Evolutionary conservation across 2,329 filamentous ascomycete genomes (phyloP).

Genomic region (Simplicillium aogashimaense): DNA sequence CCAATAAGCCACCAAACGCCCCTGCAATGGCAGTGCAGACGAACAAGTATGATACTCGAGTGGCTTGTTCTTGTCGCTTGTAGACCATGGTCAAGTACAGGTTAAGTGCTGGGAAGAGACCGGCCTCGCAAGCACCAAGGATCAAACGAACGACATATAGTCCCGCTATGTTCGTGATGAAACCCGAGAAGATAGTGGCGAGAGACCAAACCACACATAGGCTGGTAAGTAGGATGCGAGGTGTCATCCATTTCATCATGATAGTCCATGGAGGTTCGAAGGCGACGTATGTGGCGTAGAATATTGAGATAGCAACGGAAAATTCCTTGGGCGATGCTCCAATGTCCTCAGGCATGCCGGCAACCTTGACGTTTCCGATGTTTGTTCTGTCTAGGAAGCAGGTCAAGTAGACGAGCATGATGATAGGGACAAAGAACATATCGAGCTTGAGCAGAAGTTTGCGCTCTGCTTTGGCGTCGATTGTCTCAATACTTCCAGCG

Average conservation of each 20-base stretch:
- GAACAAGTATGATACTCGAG: constrained; percentile 36
- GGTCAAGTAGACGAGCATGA: constrained; percentile 44
- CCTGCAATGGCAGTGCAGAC: constrained; percentile 40
- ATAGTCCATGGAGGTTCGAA: constrained; percentile 21
- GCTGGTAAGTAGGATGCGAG: constrained; percentile 17
- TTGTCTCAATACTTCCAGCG: constrained; percentile 8
- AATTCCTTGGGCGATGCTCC: constrained; percentile 18
- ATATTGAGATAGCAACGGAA: constrained; percentile 20
- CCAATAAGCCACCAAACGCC: constrained; percentile 28
- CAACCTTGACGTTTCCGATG: constrained; percentile 28
- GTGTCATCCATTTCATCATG: constrained; percentile 20
- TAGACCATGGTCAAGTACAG: constrained; percentile 17
- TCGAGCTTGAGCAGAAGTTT: constrained; percentile 22
- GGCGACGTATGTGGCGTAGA: constrained; percentile 20
- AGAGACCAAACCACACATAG: constrained; percentile 17
- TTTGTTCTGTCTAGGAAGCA: constrained; percentile 46
- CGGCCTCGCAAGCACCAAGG: constrained; percentile 14
- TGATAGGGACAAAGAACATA: constrained; percentile 26
- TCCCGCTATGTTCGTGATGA: constrained; percentile 17
- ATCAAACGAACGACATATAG: constrained; percentile 15
- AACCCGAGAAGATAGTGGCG: constrained; percentile 16
- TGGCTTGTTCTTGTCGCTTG: constrained; percentile 40
- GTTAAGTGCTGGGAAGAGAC: constrained; percentile 15
- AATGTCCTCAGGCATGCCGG: constrained; percentile 22
- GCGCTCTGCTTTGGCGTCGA: constrained; percentile 17